These are phyloP conservation scores for Myrica gale DNA, from an alignment of 306 rosid genomes.

Conservation along the genomic window DNA sequence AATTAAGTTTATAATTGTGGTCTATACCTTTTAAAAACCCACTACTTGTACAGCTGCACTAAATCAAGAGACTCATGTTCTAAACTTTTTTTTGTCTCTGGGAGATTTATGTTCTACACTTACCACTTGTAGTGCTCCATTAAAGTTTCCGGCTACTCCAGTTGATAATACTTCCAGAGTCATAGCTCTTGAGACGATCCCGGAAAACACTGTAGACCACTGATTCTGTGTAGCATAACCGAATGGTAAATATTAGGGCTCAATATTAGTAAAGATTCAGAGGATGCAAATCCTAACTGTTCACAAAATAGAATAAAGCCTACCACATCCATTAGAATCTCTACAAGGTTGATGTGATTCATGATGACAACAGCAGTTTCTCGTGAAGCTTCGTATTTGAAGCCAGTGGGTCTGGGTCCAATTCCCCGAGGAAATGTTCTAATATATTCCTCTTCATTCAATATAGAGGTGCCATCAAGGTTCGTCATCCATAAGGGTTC, in stretches of 20 bases:
- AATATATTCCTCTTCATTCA: constrained; percentile 79
- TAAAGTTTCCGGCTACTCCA: constrained; percentile 95
- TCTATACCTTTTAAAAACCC: too few relatives aligned
- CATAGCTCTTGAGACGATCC: constrained; percentile 89
- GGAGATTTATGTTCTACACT: background rate
- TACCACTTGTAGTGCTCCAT: constrained; percentile 99
- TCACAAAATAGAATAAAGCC: background rate
- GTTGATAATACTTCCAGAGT: constrained; percentile 86
- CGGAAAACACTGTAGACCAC: constrained; percentile 86
- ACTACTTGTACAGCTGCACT: background rate
- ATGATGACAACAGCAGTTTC: constrained; percentile 81
- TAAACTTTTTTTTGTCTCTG: too few relatives aligned
- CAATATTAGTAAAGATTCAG: background rate
- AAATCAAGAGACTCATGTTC: too few relatives aligned
- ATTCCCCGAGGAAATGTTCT: constrained; percentile 79
- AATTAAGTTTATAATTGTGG: background rate
- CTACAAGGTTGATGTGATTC: constrained; percentile 85
- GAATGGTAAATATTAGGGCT: background rate
- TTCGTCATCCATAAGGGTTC: constrained; percentile 91
- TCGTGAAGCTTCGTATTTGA: constrained; percentile 75
- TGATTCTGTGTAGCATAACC: constrained; percentile 46
- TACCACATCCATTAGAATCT: constrained; percentile 97
- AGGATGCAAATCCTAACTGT: background rate
- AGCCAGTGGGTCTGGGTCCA: constrained; percentile 68
- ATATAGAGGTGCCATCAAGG: constrained; percentile 54